A percentile compares a stretch with the other conserved stretches of the same genome.
Conservation (phyloP, 768 basidiomycete genomes). For the Leccinellum rugosiceps region DNA sequence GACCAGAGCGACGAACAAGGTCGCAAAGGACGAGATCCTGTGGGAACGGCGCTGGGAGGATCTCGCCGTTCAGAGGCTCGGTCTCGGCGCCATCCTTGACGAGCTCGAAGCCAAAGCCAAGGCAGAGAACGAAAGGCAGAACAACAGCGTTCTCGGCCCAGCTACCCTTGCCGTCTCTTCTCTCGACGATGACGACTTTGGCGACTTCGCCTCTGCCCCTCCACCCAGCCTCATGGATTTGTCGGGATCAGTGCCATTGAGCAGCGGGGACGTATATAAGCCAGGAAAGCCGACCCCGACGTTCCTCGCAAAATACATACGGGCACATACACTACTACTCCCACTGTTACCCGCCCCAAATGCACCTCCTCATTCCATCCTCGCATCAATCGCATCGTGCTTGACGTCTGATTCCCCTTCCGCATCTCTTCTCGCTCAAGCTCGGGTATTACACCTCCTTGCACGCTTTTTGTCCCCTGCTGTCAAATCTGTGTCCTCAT, state of each 20-base stretch:
- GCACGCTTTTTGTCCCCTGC: conserved; percentile 66
- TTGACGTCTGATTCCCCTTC: conserved; percentile 41
- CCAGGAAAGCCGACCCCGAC: conserved; percentile 25
- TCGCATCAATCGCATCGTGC: conserved; percentile 47
- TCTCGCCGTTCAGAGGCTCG: conserved; percentile 48
- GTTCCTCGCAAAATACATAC: conserved; percentile 59
- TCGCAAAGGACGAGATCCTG: conserved; percentile 67
- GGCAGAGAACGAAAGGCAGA: conserved; percentile 32
- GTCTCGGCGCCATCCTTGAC: conserved; percentile 50
- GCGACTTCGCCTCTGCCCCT: conserved; percentile 68
- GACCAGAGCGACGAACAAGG: conserved; percentile 57
- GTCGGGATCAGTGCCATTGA: conserved; percentile 6
- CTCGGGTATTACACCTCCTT: conserved; percentile 70
- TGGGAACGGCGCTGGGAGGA: conserved; percentile 77
- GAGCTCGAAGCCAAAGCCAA: conserved; percentile 48
- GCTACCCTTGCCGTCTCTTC: conserved; percentile 54
- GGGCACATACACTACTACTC: conserved; percentile 62
- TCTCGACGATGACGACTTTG: conserved; percentile 77
- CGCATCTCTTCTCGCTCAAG: conserved; percentile 49
- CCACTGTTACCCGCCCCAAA: conserved; percentile 56
- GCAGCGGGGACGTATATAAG: conserved; percentile 14
- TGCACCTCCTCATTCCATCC: conserved; percentile 62
- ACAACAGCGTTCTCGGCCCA: conserved; percentile 43
- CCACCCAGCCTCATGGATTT: conserved; percentile 20
- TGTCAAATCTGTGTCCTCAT: conserved; percentile 69